Base-by-base conservation (phyloP, 306 rosid species). In the Lagenaria siceraria region DNA sequence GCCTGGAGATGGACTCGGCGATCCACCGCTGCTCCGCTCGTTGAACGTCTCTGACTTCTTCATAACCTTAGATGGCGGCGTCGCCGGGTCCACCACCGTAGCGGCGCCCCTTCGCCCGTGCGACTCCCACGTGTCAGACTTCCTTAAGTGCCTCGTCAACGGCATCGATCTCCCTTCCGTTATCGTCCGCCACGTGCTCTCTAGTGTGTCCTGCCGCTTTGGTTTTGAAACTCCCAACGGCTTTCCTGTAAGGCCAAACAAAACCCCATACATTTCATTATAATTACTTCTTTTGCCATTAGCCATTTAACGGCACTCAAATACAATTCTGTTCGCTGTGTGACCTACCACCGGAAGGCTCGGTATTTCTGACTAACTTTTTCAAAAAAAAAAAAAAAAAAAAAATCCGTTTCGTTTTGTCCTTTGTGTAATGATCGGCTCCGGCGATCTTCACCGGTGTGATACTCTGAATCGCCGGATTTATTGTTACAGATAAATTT, bases 121-220 rank as follows among this genome's bases (percentile, higher is more conserved):
- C 24, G 89, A 21, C 6, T 92, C 98, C 88, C 85, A 85, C 86
- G 97, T 90, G 83, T 92, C 98, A 1, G 90, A 84, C 68, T 92
- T 92, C 85, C 92, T 95, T 60, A 88, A 56, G 79, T 92, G 97
- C 84, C 98, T 81, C 8, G 87, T 77, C n/a, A 90, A 76, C 85
- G 99, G 97, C 87, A 92, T 83, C 38, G 92, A 78, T 19, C 97
- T 85, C 11, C 97, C 96, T 10, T 92, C 99, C 62, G 97, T 95
- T 81, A 95, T 95, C 78, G 90, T 88, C 87, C 71, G 87, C 99
- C 99, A 95, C 84, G 99, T 95, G 87, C 79, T 90, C 88, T 95
- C 99, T 85, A 95, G 74, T 73, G 99, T 95, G 61, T 88, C 97
- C 48, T 95, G 92, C 90, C 82, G 82, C 84, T 88, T 90, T 80